Base-by-base conservation (phyloP, 1,284 basidiomycete species). In the Paramarasmius palmivorus region DNA sequence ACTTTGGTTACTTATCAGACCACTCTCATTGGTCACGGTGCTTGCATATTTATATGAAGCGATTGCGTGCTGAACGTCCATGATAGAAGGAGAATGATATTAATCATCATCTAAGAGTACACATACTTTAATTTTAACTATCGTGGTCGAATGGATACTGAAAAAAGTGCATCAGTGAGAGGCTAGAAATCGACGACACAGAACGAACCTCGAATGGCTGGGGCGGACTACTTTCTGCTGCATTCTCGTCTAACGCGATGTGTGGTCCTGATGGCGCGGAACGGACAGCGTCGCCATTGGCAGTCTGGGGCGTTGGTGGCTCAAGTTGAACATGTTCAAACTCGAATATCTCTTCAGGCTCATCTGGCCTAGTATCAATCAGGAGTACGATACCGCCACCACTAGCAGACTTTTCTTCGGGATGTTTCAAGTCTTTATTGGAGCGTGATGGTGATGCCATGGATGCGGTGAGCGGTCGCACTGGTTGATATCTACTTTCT, bases 301-400 rank as follows among this genome's bases (percentile, higher is more conserved):
- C 50, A 25, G 57, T 54, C 9, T 59, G 49, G 14, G 67, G 71
- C 22, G 62, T 68, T 40, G 65, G 67, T 67, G 53, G 66, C 63
- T 36, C 53, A 15, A 69, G 63, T 26, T 72, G 67, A 23, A 79
- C 73, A 19, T 77, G 80, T 60, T 83, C 82, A 61, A 84, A 77
- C 63, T 92, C 89, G 54, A 96, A 85, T 65, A 87, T 86, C 61
- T 92, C 88, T 4, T 78, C 81, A 52, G 80, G 77, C 55, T 89
- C 84, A 10, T 79, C 79, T 25, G 89, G 84, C 59, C 74, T 78
- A 37, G 77, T 76, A 68, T 95, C 93, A 34, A 78, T 72, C 49
- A 96, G 71, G 51, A 96, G 79, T 38, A 97, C 67, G 54, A 96
- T 93, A 15, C 92, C 93, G 39, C 92, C 92, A 17, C 91, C 92